Evolutionary conservation across 805 yeast species (phyloP).

Genomic region (Tetrapisispora nanseiensis): DNA sequence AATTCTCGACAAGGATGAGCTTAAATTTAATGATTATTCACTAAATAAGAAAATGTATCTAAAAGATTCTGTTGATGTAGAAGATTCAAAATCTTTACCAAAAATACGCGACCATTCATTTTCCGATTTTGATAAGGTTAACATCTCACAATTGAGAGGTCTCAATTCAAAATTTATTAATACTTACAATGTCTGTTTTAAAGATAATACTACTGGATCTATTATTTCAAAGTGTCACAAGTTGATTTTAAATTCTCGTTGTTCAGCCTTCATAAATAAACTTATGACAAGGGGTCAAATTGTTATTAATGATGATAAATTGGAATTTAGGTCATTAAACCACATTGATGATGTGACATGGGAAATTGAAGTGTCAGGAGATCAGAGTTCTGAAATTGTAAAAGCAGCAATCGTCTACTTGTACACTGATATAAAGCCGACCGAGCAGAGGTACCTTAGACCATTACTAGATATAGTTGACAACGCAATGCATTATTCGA

Average conservation of each 20-base stretch:
- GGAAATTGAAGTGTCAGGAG: constrained; percentile 5
- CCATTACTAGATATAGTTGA: constrained; percentile 12
- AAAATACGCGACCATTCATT: neutral
- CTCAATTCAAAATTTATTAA: neutral
- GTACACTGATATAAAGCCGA: constrained; percentile 21
- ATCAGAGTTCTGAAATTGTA: constrained; percentile 1
- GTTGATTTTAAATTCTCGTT: constrained; percentile 12
- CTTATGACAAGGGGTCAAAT: constrained; percentile 4
- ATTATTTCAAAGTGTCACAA: constrained; percentile 18
- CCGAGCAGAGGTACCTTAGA: constrained; percentile 4
- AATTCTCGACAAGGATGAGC: too few relatives aligned
- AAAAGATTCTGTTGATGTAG: neutral
- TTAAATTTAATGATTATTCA: neutral
- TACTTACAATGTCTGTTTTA: constrained; percentile 14
- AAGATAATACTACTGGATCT: constrained; percentile 3
- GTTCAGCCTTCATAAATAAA: constrained; percentile 6
- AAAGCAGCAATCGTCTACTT: constrained; percentile 13
- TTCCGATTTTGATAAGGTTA: neutral
- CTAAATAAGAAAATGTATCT: neutral
- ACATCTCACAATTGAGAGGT: neutral
- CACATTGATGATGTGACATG: neutral
- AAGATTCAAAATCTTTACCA: neutral
- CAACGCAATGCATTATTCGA: constrained; percentile 14
- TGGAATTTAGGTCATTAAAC: constrained; percentile 2
- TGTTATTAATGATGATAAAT: constrained; percentile 4